phyloP scores from a whole-genome alignment of 306 rosid genomes.

The Fagus sylvatica region DNA sequence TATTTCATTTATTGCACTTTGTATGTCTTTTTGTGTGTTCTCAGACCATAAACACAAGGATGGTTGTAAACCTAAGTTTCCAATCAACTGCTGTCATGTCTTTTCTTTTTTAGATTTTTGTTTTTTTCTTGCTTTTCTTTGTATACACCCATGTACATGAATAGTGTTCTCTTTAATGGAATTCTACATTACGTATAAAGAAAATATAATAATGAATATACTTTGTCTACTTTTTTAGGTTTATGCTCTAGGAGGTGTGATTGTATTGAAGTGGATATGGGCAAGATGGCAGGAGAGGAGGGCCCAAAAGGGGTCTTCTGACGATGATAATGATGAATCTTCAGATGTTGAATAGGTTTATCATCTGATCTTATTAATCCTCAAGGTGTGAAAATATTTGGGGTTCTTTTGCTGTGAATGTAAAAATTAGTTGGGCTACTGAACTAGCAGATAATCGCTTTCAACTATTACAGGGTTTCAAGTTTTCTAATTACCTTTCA shows the following conservation, averaged over 20 bases:
- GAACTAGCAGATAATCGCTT: not conserved
- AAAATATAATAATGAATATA: not conserved
- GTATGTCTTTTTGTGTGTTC: not conserved
- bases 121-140: too few species aligned
- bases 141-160: too few species aligned
- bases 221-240: conserved; percentile 48
- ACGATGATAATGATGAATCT: conserved; percentile 39
- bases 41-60: not conserved
- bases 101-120: not conserved
- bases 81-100: not conserved
- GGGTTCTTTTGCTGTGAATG: not conserved
- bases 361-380: not conserved
- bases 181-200: too few species aligned
- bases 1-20: not conserved
- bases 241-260: conserved; percentile 67
- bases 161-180: too few species aligned
- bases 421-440: not conserved
- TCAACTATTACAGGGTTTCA: not conserved
- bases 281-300: conserved; percentile 88
- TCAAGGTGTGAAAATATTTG: not conserved
- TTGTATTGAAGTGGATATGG: conserved; percentile 72
- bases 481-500: not conserved
- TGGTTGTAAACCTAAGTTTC: not conserved
- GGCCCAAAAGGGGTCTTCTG: conserved; percentile 42
- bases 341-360: conserved; percentile 31